Percentiles rank a stretch among this genome's conserved stretches.
phyloP scores from a whole-genome alignment of 805 yeast genomes.

The Myxozyma melibiosi region DNA sequence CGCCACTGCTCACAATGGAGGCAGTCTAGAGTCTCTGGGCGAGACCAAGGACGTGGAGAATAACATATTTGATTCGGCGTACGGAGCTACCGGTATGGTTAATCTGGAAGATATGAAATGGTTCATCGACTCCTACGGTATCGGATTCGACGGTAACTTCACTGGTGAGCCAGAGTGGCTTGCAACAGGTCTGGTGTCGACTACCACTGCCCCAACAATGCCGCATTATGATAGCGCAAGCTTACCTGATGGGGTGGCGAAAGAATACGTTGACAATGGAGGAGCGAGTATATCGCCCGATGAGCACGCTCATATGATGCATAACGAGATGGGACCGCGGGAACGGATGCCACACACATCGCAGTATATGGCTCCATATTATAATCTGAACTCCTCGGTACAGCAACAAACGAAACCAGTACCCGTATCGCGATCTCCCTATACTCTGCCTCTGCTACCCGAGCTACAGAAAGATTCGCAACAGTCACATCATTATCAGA shows the following conservation, averaged over 20 bases:
- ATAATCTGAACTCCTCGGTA: too few relatives aligned
- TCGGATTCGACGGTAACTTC: slow-evolving; percentile 27
- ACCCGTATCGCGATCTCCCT: too few relatives aligned
- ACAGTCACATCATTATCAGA: not conserved
- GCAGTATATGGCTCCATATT: too few relatives aligned
- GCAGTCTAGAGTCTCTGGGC: not conserved
- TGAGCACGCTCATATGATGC: too few relatives aligned
- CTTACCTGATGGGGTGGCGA: too few relatives aligned
- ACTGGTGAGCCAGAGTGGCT: slow-evolving; percentile 18
- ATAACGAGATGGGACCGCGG: too few relatives aligned
- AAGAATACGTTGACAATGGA: too few relatives aligned
- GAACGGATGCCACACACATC: too few relatives aligned
- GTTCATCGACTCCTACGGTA: slow-evolving; percentile 29
- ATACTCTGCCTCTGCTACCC: too few relatives aligned
- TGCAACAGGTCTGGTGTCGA: slow-evolving; percentile 5
- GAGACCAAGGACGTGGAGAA: not conserved
- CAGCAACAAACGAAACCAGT: too few relatives aligned
- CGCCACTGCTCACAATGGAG: not conserved
- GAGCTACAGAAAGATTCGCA: not conserved
- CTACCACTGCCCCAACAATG: slow-evolving; percentile 1
- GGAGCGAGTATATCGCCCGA: too few relatives aligned
- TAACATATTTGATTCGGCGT: slow-evolving; percentile 6
- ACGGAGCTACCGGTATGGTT: slow-evolving; percentile 14
- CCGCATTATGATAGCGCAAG: not conserved
- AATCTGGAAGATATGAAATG: slow-evolving; percentile 24